phyloP scores from a whole-genome alignment of 768 basidiomycete species.

The Suillus decipiens region DNA sequence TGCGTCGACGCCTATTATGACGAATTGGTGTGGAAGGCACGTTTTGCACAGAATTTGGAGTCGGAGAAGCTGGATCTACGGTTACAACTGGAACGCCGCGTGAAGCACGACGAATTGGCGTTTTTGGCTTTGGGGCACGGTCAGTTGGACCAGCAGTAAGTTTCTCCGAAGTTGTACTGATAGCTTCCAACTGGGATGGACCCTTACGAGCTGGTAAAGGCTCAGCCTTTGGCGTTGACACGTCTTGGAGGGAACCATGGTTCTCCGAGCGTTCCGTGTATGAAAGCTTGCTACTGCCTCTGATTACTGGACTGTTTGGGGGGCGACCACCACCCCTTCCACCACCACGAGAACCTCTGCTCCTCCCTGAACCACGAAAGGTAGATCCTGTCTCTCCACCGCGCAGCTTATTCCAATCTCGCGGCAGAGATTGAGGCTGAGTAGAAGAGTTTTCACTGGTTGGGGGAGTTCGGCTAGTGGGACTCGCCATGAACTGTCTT shows the following conservation, averaged over 20 bases:
- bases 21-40: constrained; percentile 40
- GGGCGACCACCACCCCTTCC: constrained; percentile 32
- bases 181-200: constrained; percentile 17
- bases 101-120: constrained; percentile 22
- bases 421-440: constrained; percentile 33
- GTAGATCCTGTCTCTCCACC: constrained; percentile 49
- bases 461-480: constrained; percentile 33
- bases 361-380: constrained; percentile 45
- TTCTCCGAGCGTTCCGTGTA: constrained; percentile 21
- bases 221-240: constrained; percentile 16
- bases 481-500: constrained; percentile 42
- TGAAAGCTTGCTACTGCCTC: constrained; percentile 23
- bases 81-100: constrained; percentile 25
- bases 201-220: constrained; percentile 20
- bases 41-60: constrained; percentile 21
- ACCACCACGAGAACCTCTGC: constrained; percentile 39
- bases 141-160: constrained; percentile 22
- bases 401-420: constrained; percentile 43
- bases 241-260: constrained; percentile 23
- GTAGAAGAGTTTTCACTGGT: constrained; percentile 30
- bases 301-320: constrained; percentile 22
- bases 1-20: constrained; percentile 51
- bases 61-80: constrained; percentile 24
- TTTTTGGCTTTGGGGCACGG: constrained; percentile 25
- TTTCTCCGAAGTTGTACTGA: constrained; percentile 26